Percentiles rank a stretch among this genome's conserved stretches.
phyloP scores from a whole-genome alignment of 2,329 filamentous ascomycete genomes.

The Sporothrix sp. region DNA sequence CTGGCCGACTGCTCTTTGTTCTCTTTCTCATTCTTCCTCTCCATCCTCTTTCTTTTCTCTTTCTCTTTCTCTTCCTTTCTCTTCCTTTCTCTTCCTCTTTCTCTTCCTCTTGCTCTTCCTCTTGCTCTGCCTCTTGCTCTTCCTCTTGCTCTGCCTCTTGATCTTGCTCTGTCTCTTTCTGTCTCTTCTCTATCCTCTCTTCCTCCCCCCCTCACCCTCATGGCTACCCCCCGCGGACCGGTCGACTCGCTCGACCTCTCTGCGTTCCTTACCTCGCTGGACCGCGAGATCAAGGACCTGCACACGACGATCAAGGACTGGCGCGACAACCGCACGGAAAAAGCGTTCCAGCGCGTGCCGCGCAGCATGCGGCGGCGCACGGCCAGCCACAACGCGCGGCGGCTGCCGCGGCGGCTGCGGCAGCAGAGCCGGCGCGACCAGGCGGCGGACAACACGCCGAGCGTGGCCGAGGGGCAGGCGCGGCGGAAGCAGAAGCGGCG shows the following conservation, averaged over 20 bases:
- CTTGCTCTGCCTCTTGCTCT: no score
- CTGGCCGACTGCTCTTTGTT: no score
- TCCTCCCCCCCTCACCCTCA: no score
- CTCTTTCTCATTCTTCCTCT: no score
- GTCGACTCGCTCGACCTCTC: slow-evolving; percentile 79
- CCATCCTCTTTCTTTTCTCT: no score
- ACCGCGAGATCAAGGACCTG: slow-evolving; percentile 81
- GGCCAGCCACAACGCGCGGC: slow-evolving; percentile 89
- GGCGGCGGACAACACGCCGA: slow-evolving; percentile 83
- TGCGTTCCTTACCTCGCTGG: slow-evolving; percentile 72
- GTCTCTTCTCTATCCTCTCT: no score
- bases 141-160: no score
- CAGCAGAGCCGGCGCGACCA: slow-evolving; percentile 63
- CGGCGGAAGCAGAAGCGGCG: slow-evolving; percentile 37
- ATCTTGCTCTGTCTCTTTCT: no score
- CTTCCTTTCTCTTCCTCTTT: no score
- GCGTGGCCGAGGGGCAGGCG: slow-evolving; percentile 44
- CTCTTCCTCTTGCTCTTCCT: no score
- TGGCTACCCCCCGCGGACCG: no score
- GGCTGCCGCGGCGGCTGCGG: slow-evolving; percentile 70
- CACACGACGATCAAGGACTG: slow-evolving; percentile 68
- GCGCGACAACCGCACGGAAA: slow-evolving; percentile 47
- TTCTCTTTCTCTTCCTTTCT: no score
- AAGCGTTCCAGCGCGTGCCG: slow-evolving; percentile 78
- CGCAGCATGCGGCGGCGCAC: slow-evolving; percentile 75